Evolutionary conservation across 352 stramenopile genomes (phyloP).

Genomic region (Phytophthora sp.): DNA sequence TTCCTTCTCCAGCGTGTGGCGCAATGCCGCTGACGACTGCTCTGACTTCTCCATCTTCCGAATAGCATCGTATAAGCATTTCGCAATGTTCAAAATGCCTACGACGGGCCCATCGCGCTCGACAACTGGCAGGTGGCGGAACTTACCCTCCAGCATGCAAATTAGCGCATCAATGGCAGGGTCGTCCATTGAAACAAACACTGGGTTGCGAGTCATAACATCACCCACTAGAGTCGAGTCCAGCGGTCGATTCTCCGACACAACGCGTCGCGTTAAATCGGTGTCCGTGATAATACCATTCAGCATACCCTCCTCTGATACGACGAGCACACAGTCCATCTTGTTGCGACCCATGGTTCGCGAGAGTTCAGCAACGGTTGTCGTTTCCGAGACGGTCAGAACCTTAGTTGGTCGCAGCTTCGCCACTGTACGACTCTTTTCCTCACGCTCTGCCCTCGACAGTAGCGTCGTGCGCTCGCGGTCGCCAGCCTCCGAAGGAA

Average conservation of each 20-base stretch:
- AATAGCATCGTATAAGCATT: slow-evolving; percentile 99
- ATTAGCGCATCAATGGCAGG: slow-evolving; percentile 87
- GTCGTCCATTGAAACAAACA: slow-evolving; percentile 86
- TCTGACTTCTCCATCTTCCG: slow-evolving; percentile 96
- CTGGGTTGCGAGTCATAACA: slow-evolving; percentile 86
- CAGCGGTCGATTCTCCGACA: slow-evolving; percentile 78
- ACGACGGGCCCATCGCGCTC: slow-evolving; percentile 89
- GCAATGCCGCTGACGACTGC: slow-evolving; percentile 72
- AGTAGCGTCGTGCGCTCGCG: slow-evolving; percentile 70
- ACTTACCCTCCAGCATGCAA: slow-evolving; percentile 88
- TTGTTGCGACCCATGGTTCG: slow-evolving; percentile 91
- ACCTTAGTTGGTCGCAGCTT: slow-evolving; percentile 88
- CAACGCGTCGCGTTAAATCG: slow-evolving; percentile 82
- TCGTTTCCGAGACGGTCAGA: slow-evolving; percentile 83
- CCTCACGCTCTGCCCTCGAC: slow-evolving; percentile 59
- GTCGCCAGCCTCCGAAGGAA: slow-evolving; percentile 37
- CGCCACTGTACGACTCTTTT: slow-evolving; percentile 79
- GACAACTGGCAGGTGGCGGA: slow-evolving; percentile 86
- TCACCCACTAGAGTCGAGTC: slow-evolving; percentile 74
- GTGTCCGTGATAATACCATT: slow-evolving; percentile 96
- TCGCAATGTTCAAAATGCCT: slow-evolving; percentile 98
- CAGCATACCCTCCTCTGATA: slow-evolving; percentile 88
- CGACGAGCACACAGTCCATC: slow-evolving; percentile 93
- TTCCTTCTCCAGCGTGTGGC: slow-evolving; percentile 81
- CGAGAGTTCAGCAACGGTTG: slow-evolving; percentile 87